phyloP scores from a whole-genome alignment of 148 eudicot species.

The Bassia scoparia region DNA sequence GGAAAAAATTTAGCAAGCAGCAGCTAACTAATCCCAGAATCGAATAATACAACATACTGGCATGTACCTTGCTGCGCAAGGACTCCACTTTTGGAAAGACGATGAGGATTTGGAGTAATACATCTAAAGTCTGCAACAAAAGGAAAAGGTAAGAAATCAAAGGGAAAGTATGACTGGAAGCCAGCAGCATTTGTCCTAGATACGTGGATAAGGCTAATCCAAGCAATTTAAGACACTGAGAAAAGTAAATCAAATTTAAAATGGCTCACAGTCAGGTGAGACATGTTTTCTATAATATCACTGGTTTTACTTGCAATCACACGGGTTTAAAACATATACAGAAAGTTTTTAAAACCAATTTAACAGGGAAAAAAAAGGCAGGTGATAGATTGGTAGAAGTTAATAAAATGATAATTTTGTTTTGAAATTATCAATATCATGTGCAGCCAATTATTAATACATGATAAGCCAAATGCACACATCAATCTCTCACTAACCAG shows the following conservation, averaged over 20 bases:
- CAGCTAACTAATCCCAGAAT: neutral
- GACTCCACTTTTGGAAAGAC: constrained; percentile 77
- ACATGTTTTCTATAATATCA: neutral
- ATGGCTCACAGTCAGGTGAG: neutral
- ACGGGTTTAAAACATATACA: neutral
- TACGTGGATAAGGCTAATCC: neutral
- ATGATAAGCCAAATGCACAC: neutral
- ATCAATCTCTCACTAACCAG: neutral
- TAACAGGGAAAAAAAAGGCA: neutral
- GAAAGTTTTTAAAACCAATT: too few relatives aligned
- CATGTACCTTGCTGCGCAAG: constrained; percentile 76
- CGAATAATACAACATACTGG: neutral
- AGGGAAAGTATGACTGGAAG: neutral
- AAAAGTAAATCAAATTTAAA: neutral
- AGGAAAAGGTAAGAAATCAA: constrained; percentile 6
- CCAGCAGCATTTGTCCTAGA: constrained; percentile 5
- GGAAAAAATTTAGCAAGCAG: constrained; percentile 20
- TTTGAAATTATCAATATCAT: neutral
- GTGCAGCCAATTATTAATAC: neutral
- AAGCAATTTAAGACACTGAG: neutral
- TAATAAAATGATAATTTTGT: neutral
- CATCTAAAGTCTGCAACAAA: constrained; percentile 74
- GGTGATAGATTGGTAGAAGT: neutral
- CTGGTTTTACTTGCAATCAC: neutral
- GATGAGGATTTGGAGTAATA: constrained; percentile 71